Evolutionary conservation across 2,329 filamentous ascomycete genomes (phyloP).

Genomic region (Neurospora sp.): DNA sequence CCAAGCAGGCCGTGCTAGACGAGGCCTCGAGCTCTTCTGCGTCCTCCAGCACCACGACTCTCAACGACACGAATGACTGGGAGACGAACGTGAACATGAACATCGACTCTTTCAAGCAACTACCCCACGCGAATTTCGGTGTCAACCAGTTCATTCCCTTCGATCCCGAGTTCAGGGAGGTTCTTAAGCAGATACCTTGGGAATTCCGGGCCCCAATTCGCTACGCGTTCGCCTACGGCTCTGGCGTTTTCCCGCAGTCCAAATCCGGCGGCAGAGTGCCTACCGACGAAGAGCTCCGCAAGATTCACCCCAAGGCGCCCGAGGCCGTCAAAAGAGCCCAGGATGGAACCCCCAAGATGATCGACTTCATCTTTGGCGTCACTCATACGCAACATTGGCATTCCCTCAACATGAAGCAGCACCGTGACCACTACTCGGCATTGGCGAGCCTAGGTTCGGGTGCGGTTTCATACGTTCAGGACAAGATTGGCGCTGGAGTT

Average conservation of each 20-base stretch:
- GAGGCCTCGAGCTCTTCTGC: conserved; percentile 20
- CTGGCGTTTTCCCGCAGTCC: conserved; percentile 83
- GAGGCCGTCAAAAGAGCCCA: conserved; percentile 75
- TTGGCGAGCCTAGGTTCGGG: conserved; percentile 77
- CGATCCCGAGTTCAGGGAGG: conserved; percentile 91
- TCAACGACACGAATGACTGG: conserved; percentile 43
- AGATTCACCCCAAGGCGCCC: conserved; percentile 74
- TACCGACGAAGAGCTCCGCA: conserved; percentile 45
- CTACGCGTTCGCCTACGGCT: conserved; percentile 96
- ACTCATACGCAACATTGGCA: conserved; percentile 96
- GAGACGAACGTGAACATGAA: conserved; percentile 63
- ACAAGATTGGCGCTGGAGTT: conserved; percentile 81
- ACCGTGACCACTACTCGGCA: conserved; percentile 85
- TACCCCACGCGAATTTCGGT: conserved; percentile 74
- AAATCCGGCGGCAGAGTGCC: conserved; percentile 39
- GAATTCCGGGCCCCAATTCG: conserved; percentile 87
- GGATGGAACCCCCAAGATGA: conserved; percentile 85
- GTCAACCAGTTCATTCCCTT: conserved; percentile 95
- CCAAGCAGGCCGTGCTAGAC: conserved; percentile 11
- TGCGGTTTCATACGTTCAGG: conserved; percentile 75
- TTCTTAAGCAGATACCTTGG: conserved; percentile 76
- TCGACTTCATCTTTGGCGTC: conserved; percentile 96
- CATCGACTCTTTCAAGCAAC: conserved; percentile 64
- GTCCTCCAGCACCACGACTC: conserved; percentile 15
- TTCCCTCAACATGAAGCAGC: conserved; percentile 77